phyloP scores from a whole-genome alignment of 768 basidiomycete species.

The Auricularia sp. region DNA sequence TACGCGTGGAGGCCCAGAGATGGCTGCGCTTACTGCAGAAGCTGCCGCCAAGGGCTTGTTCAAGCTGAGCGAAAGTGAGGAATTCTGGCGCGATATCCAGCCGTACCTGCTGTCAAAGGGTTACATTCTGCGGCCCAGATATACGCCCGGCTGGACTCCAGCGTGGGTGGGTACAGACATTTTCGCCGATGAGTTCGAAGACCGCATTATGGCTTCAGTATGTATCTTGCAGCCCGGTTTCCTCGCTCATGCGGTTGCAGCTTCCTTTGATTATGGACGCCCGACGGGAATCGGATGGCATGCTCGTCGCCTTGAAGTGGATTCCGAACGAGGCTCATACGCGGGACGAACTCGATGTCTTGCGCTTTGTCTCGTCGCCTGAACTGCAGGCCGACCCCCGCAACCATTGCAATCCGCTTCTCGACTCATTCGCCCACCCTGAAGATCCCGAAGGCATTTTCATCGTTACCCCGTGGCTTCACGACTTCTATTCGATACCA shows the following conservation, averaged over 20 bases:
- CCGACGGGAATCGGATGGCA: neutral
- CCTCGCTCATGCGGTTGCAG: neutral
- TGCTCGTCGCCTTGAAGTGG: neutral
- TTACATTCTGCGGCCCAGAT: neutral
- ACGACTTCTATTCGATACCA: neutral
- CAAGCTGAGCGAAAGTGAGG: neutral
- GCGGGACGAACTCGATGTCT: neutral
- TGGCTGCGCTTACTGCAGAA: neutral
- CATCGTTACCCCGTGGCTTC: neutral
- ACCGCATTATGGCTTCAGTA: neutral
- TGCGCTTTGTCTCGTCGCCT: neutral
- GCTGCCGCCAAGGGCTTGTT: neutral
- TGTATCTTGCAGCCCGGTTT: neutral
- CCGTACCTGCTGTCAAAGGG: neutral
- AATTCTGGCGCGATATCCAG: neutral
- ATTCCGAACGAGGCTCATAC: neutral
- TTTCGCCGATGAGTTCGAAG: neutral
- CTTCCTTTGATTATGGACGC: neutral
- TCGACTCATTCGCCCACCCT: neutral
- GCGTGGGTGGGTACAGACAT: neutral
- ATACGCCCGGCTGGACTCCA: neutral
- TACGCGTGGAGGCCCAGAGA: neutral
- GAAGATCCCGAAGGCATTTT: neutral
- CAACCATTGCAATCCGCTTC: neutral
- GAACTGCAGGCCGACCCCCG: neutral